Percentiles rank a stretch among this genome's conserved stretches.
Evolutionary conservation across 192 early-diverging fungal species (phyloP).

Genomic region (Backusella westeae): DNA sequence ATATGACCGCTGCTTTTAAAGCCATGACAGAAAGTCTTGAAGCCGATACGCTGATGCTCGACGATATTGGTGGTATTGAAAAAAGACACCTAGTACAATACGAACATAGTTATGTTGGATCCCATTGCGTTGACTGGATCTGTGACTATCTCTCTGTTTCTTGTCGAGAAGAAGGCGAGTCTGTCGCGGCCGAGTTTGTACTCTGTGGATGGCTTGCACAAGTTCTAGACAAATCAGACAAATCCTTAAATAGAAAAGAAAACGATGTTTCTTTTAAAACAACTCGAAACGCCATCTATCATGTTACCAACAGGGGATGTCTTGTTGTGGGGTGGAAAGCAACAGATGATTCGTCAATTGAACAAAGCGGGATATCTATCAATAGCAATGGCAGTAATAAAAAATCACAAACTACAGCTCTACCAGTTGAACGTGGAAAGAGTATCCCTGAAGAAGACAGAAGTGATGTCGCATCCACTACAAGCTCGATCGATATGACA

Average conservation of each 20-base stretch:
- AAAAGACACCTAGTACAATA: not conserved
- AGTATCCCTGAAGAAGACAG: not conserved
- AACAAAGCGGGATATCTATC: not conserved
- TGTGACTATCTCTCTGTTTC: constrained; percentile 46
- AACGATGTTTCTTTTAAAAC: not conserved
- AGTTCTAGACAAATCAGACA: constrained; percentile 16
- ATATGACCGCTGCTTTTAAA: constrained; percentile 40
- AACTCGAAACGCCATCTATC: not conserved
- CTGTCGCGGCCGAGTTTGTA: constrained; percentile 47
- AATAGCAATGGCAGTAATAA: not conserved
- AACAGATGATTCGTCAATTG: not conserved
- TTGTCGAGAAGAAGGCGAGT: constrained; percentile 42
- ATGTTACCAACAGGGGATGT: not conserved
- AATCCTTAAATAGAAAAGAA: not conserved
- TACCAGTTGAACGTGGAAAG: not conserved
- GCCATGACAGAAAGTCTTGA: constrained; percentile 39
- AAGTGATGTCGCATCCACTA: not conserved
- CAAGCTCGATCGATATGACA: not conserved
- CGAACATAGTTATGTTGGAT: not conserved
- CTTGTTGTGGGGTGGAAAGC: constrained; percentile 4
- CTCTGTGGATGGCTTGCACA: constrained; percentile 38
- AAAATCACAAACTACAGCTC: not conserved
- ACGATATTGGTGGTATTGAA: constrained; percentile 14
- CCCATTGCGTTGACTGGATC: constrained; percentile 37
- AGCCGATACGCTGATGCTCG: constrained; percentile 12